Evolutionary conservation across 2,329 filamentous ascomycete genomes (phyloP), one percentile per base, ranked within the genome.

Genomic region (Cercospora nicotianae): DNA sequence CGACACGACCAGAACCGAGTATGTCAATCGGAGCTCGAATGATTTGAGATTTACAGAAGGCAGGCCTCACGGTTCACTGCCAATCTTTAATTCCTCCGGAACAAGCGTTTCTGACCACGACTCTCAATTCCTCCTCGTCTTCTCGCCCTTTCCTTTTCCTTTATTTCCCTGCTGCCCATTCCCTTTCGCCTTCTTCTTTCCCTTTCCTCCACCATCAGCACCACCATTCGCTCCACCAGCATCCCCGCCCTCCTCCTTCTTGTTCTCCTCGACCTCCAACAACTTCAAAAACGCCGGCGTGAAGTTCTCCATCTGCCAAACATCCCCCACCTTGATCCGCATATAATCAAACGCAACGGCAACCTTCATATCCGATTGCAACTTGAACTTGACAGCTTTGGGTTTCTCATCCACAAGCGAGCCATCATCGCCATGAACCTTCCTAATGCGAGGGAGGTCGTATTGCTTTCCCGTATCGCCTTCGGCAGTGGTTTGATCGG

Each of bases 321-420:
- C 91, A 72, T 93, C 90, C 8, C 88, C 87, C 31, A 93, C 80
- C 77, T 84, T 88, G 48, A 93, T 87, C 5, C 86, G 82, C 91
- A 94, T 94, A 72, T 91, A 88, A 76, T 95, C 92, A 78, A 93
- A 93, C 1, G 90, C 91, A 65, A 93, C 85, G 67, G 91, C 84
- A 16, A 92, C 87, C 45, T 89, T 87, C 82, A 89, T 86, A 68
- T 87, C 83, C 20, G 79, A 81, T 5, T 78, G 80, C 16, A 84
- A 79, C 74, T 75, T 76, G 69, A 79, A 75, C 36, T 73, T 76
- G 28, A 77, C 74, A 1, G 74, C 73, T 45, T 72, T 68, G 12
- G 72, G 69, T 31, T 65, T 59, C 4, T 31, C 36, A 30, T 10
- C 7, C 8, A 8, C 39, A 53, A 3, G 10, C 10, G 48, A 28